Base-by-base conservation (phyloP, 345 rosid species). In the Populus alba region DNA sequence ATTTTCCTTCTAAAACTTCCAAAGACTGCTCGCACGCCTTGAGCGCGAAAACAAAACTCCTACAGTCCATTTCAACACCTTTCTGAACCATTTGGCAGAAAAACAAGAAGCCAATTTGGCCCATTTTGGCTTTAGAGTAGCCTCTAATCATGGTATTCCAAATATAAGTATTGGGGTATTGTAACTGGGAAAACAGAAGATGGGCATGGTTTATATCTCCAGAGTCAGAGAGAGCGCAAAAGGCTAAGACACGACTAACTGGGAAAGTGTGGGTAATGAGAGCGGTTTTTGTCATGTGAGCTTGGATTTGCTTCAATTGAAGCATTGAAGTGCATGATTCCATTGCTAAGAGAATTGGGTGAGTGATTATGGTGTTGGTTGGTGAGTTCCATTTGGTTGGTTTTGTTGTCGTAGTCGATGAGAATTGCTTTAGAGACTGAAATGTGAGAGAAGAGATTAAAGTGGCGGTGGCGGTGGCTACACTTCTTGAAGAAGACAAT, bases 91-190 rank as follows among this genome's bases (percentile, higher is more conserved):
- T 84, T 29, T 66, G 75, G 49, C 72, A 13, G 47, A 84, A 86
- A 13, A 78, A 73, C n/a, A 43, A 72, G 47, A 84, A 29, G 69
- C 87, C 89, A 23, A 1, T 8, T 3, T 61, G 5, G 10, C 83
- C 84, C 67, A 65, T 20, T 63, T 76, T 69, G 63, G 84, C 79
- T 37, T 65, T 75, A 18, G 66, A 29, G 72, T 47, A 82, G 2
- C 89, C 87, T 77, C 89, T 79, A 53, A 86, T 82, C 87, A 86
- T 86, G 2, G 87, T 84, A 59, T 86, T 86, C 89, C 89, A 86
- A 69, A 84, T 84, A 63, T 84, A 86, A 6, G 84, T 84, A 66
- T 84, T 86, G 67, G 81, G 85, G 23, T 70, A 43, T 71, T 82
- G 66, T 39, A 86, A 27, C 16, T 76, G 83, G 41, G 66, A n/a